Base-by-base conservation (phyloP, 495 filamentous ascomycete genomes). In the Xylaria nigripes region DNA sequence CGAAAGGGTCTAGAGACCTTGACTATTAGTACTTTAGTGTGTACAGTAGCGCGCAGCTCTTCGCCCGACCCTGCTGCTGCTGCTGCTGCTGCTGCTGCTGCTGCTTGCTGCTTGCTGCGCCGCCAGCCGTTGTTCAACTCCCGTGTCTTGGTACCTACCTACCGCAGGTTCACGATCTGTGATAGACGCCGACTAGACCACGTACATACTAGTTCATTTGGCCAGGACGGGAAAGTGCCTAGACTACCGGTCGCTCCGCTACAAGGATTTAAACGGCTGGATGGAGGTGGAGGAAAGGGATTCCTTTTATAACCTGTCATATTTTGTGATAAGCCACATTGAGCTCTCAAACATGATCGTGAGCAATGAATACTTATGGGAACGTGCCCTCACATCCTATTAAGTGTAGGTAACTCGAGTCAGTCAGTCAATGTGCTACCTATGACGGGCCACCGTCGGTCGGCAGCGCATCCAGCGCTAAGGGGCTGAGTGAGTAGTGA, bases 221-320 rank as follows among this genome's bases (percentile, higher is more conserved):
- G 32, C 32, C 15, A 36, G 32, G 32, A 36, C 32, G 32, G 32
- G 32, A 36, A 36, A 12, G 32, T 36, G 32, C 8, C 32, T 36
- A 36, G 32, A 36, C 32, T 36, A 36, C 32, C 32, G 32, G 32
- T 36, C 32, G 32, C 13, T 36, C 32, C 32, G 32, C 32, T 36
- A 36, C 32, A 36, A 36, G 32, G 32, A 12, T 36, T 6, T 15
- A 36, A 36, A 36, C 6, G 32, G 32, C 32, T 36, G 4, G 32
- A 36, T 5, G 10, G 13, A 12, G 32, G 32, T 5, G 15, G 32
- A 13, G 8, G 50, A 43, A 44, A 34, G 47, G 29, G 50, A 10
- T 36, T 36, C 15, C 32, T 48, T 59, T 56, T 61, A 45, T 57
- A 56, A 66, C 56, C 36, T 61, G 61, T 63, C 63, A 61, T 46